These are phyloP conservation scores for Candolleomyces eurysporus DNA, from an alignment of 768 basidiomycete species.

Conservation along the genomic window DNA sequence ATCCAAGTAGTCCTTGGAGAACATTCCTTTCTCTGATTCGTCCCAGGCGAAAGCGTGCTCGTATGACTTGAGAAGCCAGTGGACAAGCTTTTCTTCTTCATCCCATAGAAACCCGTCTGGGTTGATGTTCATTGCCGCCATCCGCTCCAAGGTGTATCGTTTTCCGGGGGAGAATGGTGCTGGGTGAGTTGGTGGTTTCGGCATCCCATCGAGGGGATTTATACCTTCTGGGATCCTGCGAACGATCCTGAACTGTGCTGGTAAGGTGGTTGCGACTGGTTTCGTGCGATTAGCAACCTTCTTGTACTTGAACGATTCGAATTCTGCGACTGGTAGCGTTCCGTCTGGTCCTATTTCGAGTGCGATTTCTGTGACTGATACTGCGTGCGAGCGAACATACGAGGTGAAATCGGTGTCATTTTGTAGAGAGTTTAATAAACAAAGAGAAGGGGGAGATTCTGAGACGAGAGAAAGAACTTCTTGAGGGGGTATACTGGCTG, in stretches of 20 bases:
- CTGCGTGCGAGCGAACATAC: neutral
- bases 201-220: constrained; percentile 31
- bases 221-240: constrained; percentile 26
- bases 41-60: constrained; percentile 35
- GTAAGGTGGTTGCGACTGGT: constrained; percentile 32
- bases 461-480: neutral
- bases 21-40: constrained; percentile 31
- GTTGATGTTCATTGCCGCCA: constrained; percentile 23
- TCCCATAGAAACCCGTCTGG: constrained; percentile 28
- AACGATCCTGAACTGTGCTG: constrained; percentile 29
- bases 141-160: constrained; percentile 23
- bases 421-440: no score
- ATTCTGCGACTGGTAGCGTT: neutral
- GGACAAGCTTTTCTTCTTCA: constrained; percentile 34
- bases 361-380: neutral
- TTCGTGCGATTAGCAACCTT: constrained; percentile 27
- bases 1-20: constrained; percentile 30
- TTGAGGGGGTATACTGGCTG: no score
- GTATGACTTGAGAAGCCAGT: constrained; percentile 31
- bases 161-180: constrained; percentile 29
- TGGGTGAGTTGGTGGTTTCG: constrained; percentile 22
- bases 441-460: neutral
- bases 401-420: neutral
- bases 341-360: neutral
- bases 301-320: constrained; percentile 25